These are phyloP conservation scores for Solanum piurae DNA, from an alignment of 257 asterid species.

Conservation along the genomic window DNA sequence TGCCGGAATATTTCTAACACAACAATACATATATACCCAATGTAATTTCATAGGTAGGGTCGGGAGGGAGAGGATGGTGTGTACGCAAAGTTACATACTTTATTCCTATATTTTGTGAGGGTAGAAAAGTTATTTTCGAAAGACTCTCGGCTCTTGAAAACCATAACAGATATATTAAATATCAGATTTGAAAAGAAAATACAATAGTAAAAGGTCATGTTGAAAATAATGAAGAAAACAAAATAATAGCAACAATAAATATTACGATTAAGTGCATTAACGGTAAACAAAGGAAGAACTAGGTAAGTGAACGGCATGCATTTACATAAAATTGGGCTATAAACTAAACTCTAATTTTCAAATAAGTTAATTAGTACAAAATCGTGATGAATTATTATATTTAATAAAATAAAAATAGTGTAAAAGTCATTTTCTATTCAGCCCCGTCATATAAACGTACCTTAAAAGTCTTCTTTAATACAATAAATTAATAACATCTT, in stretches of 20 bases:
- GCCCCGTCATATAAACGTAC: slow-evolving; percentile 4
- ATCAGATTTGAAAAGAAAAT: not conserved
- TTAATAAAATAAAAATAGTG: not conserved
- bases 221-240: not conserved
- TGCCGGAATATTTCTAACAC: not conserved
- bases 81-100: not conserved
- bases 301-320: not conserved
- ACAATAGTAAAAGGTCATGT: not conserved
- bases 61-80: fast-evolving
- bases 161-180: not conserved
- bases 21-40: not conserved
- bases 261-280: not conserved
- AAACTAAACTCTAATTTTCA: not conserved
- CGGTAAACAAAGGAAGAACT: not conserved
- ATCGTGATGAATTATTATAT: not conserved
- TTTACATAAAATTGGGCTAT: not conserved
- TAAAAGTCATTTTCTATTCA: not conserved
- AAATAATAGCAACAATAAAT: not conserved
- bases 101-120: not conserved
- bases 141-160: not conserved
- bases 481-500: not conserved
- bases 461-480: slow-evolving; percentile 4
- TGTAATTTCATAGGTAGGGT: not conserved
- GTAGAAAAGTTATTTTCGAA: not conserved
- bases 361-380: not conserved